Conservation (phyloP, 1,284 basidiomycete species). For the Pseudozyma sp. region DNA sequence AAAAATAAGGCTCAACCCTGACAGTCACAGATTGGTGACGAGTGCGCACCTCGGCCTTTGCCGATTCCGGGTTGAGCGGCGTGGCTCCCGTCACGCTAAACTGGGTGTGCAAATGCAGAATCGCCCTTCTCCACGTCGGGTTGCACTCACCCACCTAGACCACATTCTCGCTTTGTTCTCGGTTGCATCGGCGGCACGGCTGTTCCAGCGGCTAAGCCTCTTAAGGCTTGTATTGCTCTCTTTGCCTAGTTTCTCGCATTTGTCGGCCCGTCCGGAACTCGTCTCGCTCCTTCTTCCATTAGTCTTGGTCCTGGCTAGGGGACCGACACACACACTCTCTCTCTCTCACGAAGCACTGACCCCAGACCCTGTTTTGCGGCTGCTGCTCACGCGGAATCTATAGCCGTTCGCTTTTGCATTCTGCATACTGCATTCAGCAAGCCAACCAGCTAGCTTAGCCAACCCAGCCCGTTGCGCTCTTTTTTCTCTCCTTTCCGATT, state of each 20-base stretch:
- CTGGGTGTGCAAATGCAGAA: slow-evolving; percentile 18
- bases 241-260: too few relatives aligned
- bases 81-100: neutral
- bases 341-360: neutral
- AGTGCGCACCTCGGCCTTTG: slow-evolving; percentile 19
- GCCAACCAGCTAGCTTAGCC: too few relatives aligned
- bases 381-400: slow-evolving; percentile 2
- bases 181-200: slow-evolving; percentile 12
- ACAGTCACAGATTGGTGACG: neutral
- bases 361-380: slow-evolving; percentile 13
- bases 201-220: slow-evolving; percentile 6
- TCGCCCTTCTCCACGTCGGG: slow-evolving; percentile 4
- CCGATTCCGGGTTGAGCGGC: slow-evolving; percentile 19
- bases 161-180: neutral
- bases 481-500: neutral
- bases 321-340: slow-evolving; percentile 2
- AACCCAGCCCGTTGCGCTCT: neutral
- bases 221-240: neutral
- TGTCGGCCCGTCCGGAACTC: slow-evolving; percentile 16
- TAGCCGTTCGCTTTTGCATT: neutral
- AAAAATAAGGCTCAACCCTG: neutral
- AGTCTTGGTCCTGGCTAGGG: slow-evolving; percentile 3
- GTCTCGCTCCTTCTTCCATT: slow-evolving; percentile 4
- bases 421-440: neutral
- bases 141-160: neutral